Conservation (phyloP, 2,329 filamentous ascomycete genomes). For the Botryotinia convoluta region DNA sequence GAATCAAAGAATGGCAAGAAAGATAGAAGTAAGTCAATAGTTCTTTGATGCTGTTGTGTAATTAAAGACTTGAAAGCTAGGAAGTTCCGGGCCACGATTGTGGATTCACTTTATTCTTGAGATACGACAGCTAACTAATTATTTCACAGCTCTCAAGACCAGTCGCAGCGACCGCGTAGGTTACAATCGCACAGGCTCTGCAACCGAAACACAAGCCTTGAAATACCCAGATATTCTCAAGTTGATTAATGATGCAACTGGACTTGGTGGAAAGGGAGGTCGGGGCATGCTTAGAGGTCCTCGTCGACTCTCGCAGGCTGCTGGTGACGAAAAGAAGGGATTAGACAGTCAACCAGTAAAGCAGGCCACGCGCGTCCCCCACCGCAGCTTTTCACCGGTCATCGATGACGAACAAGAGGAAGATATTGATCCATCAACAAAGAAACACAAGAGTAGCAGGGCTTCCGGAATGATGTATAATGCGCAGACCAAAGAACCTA, state of each 20-base stretch:
- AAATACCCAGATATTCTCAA: conserved; percentile 10
- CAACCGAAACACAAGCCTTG: conserved; percentile 6
- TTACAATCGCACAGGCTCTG: neutral
- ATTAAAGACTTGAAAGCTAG: too few relatives aligned
- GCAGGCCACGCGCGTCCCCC: neutral
- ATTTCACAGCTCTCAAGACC: neutral
- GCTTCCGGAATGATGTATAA: neutral
- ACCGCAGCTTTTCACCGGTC: neutral
- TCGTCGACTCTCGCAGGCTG: neutral
- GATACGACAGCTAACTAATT: neutral
- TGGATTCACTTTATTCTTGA: neutral
- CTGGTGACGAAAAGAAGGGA: neutral
- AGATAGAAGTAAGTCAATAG: neutral
- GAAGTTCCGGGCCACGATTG: neutral
- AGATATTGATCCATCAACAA: neutral
- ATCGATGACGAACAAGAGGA: neutral
- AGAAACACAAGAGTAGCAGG: neutral
- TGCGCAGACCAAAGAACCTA: neutral
- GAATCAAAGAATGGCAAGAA: neutral
- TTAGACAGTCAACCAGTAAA: neutral
- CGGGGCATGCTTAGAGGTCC: conserved; percentile 6
- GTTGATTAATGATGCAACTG: neutral
- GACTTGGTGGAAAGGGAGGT: neutral
- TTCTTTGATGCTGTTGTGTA: neutral
- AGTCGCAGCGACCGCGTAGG: neutral